Evolutionary conservation across 2,329 filamentous ascomycete species (phyloP), one percentile per base, ranked within the genome.

Genomic region (Trichoderma hamatum): DNA sequence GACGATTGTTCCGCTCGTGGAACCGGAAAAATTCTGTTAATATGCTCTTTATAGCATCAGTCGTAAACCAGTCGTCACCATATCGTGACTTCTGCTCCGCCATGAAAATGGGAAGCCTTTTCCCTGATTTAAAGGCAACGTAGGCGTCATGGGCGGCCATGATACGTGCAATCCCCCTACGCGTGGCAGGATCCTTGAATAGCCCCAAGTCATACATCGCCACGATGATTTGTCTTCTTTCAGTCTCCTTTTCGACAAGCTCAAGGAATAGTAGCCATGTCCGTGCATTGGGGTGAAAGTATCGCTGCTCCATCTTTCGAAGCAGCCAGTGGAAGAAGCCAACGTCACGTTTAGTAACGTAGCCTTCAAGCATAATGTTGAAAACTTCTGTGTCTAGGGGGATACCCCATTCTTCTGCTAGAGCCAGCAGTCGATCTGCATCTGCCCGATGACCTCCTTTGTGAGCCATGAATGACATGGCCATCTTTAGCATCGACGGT

Each of bases 231-330:
- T 83, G 82, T 28, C 81, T 80, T 63, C 80, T 79, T 61, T 84
- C 81, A n/a, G 86, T 83, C 74, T 90, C 88, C 13, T 85, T 85
- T 76, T 87, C 85, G 69, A 91, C 85, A 55, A 86, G 78, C n/a
- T 78, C 76, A 21, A 87, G 75, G 69, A 86, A 84, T 4, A 83
- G 77, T 3, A 82, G 72, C 85, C 85, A 87, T 0, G 85, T 86
- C 19, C 76, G 74, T 3, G 82, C 74, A 59, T 84, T 82, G 4
- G 84, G 83, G 32, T 72, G 70, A 55, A 80, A 78, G 59, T 78
- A 80, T 14, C 77, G 76, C 7, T 71, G 65, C 28, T 76, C 70
- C 84, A 87, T 86, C 69, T 78, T 76, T 19, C 74, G 71, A 19
- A 86, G 72, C 1, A 80, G 76, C 3, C 72, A 71, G 68, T 81